phyloP scores from a whole-genome alignment of 257 asterid genomes.

The Capsicum pubescens region DNA sequence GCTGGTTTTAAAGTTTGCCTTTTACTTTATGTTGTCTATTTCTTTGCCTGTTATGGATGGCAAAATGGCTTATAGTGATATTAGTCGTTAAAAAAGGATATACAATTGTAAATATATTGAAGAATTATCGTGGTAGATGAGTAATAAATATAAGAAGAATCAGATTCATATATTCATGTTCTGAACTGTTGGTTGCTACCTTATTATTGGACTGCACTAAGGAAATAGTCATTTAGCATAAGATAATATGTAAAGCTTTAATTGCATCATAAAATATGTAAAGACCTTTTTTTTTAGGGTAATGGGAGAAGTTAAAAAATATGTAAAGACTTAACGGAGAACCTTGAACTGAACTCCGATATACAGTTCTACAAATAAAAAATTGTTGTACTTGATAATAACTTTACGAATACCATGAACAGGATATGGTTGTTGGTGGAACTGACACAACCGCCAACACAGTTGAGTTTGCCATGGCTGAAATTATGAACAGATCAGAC shows the following conservation, averaged over 20 bases:
- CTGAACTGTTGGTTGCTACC: not conserved
- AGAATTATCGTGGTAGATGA: not conserved
- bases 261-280: not conserved
- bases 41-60: not conserved
- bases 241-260: not conserved
- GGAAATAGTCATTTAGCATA: not conserved
- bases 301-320: not conserved
- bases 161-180: not conserved
- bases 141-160: not conserved
- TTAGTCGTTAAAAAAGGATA: not conserved
- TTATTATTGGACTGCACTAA: not conserved
- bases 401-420: not conserved
- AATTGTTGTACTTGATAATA: not conserved
- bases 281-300: not conserved
- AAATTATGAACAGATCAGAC: constrained; percentile 63
- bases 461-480: constrained; percentile 67
- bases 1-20: not conserved
- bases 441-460: constrained; percentile 72
- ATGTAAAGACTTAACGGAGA: not conserved
- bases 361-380: not conserved
- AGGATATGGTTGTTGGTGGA: constrained; percentile 85
- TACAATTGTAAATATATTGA: not conserved
- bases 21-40: not conserved
- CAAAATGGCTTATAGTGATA: not conserved
- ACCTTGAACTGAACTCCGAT: not conserved